Evolutionary conservation across 495 filamentous ascomycete species (phyloP).

Genomic region (Xylaria intraflava): DNA sequence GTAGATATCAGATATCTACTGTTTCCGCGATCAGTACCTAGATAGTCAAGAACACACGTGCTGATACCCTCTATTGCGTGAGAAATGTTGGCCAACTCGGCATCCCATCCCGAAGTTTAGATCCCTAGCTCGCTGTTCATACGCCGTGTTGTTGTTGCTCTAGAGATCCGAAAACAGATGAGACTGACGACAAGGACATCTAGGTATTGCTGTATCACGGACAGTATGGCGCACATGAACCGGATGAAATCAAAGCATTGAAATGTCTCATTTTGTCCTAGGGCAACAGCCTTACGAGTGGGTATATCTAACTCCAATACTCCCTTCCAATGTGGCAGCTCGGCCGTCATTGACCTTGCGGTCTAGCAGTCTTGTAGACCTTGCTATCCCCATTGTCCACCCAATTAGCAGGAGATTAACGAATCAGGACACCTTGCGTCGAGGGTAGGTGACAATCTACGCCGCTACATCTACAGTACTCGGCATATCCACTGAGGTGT

Average conservation of each 20-base stretch:
- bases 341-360: background rate
- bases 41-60: too few relatives aligned
- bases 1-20: too few relatives aligned
- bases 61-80: too few relatives aligned
- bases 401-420: background rate
- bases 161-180: background rate
- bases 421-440: too few relatives aligned
- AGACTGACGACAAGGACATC: too few relatives aligned
- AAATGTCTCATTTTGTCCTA: background rate
- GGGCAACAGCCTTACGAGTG: background rate
- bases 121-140: too few relatives aligned
- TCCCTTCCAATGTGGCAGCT: conserved; percentile 3
- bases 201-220: too few relatives aligned
- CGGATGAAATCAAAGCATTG: background rate
- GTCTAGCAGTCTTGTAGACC: background rate
- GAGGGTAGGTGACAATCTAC: background rate
- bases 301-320: conserved; percentile 11
- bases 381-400: background rate
- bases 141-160: too few relatives aligned
- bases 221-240: too few relatives aligned
- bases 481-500: conserved; percentile 9
- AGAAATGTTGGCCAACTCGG: too few relatives aligned
- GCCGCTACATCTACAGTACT: conserved; percentile 9
- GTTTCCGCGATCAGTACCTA: too few relatives aligned
- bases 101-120: too few relatives aligned